Evolutionary conservation across 257 asterid genomes (phyloP).

Genomic region (Solanum habrochaites): DNA sequence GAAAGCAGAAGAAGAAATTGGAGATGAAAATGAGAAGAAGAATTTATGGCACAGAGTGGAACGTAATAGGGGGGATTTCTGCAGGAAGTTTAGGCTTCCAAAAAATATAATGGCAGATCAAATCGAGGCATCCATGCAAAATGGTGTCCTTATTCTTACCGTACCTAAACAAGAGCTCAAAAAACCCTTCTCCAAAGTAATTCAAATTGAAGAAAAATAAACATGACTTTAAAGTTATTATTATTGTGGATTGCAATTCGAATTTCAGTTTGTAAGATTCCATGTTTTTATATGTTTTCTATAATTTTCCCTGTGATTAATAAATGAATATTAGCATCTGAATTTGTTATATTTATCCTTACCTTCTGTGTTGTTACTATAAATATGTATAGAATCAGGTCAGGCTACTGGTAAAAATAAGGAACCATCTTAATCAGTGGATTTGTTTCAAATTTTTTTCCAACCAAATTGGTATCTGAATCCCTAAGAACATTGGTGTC

Average conservation of each 20-base stretch:
- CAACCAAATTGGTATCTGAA: too few relatives aligned
- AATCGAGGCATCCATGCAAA: not conserved
- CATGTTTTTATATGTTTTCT: not conserved
- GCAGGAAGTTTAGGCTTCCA: conserved; percentile 5
- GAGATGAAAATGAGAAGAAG: not conserved
- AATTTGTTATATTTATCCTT: not conserved
- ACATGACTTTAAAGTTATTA: not conserved
- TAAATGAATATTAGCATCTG: not conserved
- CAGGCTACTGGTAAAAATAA: not conserved
- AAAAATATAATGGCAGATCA: not conserved
- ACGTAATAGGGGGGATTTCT: not conserved
- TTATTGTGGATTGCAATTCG: not conserved
- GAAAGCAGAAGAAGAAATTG: not conserved
- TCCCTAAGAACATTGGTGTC: not conserved
- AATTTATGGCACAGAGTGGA: not conserved
- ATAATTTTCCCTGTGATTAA: not conserved
- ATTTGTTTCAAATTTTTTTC: not conserved
- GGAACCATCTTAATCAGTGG: not conserved
- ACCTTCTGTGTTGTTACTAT: too few relatives aligned
- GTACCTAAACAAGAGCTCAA: not conserved
- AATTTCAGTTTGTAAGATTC: too few relatives aligned
- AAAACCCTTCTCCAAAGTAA: not conserved
- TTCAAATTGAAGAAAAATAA: conserved; percentile 1
- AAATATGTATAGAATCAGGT: not conserved
- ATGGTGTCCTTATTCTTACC: not conserved